Evolutionary conservation across 768 basidiomycete species (phyloP).

Genomic region (Kwoniella dendrophila): DNA sequence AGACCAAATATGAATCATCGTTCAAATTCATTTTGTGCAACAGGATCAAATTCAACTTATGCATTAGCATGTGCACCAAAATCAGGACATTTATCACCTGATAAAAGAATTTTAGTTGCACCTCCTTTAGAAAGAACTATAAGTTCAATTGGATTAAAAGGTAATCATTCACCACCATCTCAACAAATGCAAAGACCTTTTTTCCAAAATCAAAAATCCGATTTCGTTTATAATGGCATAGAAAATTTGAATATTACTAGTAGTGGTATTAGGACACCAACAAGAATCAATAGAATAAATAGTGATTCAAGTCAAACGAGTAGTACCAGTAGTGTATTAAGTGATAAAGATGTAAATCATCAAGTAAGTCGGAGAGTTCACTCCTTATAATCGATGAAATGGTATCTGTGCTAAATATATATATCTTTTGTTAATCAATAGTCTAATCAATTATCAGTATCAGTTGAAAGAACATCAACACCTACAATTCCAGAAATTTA

Average conservation of each 20-base stretch:
- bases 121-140: constrained; percentile 27
- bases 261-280: neutral
- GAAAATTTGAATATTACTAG: neutral
- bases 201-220: neutral
- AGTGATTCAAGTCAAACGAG: too few species aligned
- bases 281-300: too few species aligned
- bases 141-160: constrained; percentile 22
- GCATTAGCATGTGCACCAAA: constrained; percentile 19
- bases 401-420: too few species aligned
- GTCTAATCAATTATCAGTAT: neutral
- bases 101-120: constrained; percentile 19
- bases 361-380: constrained; percentile 27
- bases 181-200: constrained; percentile 27
- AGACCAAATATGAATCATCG: constrained; percentile 23
- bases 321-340: neutral
- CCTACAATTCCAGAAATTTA: constrained; percentile 18
- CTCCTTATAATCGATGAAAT: too few species aligned
- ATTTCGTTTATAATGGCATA: too few species aligned
- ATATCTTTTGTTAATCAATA: neutral
- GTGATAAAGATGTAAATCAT: constrained; percentile 14
- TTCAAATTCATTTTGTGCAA: constrained; percentile 27
- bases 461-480: too few species aligned
- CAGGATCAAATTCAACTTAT: constrained; percentile 21
- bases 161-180: constrained; percentile 16
- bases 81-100: constrained; percentile 7